Evolutionary conservation across 805 yeast species (phyloP).

Genomic region (Nakazawaea anatomiae): DNA sequence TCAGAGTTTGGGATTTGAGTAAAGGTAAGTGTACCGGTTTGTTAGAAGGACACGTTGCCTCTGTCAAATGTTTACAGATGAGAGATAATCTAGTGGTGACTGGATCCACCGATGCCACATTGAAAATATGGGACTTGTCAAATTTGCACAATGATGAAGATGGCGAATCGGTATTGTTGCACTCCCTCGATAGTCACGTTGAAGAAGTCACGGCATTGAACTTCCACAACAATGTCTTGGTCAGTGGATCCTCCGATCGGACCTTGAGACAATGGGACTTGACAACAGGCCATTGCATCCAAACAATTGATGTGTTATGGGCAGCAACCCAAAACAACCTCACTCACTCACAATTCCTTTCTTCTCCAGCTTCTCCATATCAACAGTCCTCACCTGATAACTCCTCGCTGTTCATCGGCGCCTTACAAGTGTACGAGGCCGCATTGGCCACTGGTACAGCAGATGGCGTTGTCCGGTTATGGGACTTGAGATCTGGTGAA

Average conservation of each 20-base stretch:
- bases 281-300: slow-evolving; percentile 57
- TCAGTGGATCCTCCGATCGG: slow-evolving; percentile 66
- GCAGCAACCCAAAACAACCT: slow-evolving; percentile 32
- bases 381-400: background rate
- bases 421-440: slow-evolving; percentile 66
- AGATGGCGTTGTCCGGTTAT: slow-evolving; percentile 67
- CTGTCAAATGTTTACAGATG: slow-evolving; percentile 56
- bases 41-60: slow-evolving; percentile 55
- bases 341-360: slow-evolving; percentile 12
- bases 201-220: slow-evolving; percentile 62
- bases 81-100: slow-evolving; percentile 41
- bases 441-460: slow-evolving; percentile 76
- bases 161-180: slow-evolving; percentile 29
- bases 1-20: slow-evolving; percentile 79
- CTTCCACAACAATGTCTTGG: slow-evolving; percentile 45
- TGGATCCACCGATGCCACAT: slow-evolving; percentile 60
- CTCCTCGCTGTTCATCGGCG: slow-evolving; percentile 46
- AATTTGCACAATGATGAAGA: slow-evolving; percentile 22
- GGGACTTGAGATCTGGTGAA: slow-evolving; percentile 73
- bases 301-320: slow-evolving; percentile 66
- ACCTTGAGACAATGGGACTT: slow-evolving; percentile 77
- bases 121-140: slow-evolving; percentile 54
- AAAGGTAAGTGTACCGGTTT: slow-evolving; percentile 43
- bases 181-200: slow-evolving; percentile 57
- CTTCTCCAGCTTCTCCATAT: background rate